Evolutionary conservation across 2,329 filamentous ascomycete genomes (phyloP).

Genomic region (Bretziella fagacearum): DNA sequence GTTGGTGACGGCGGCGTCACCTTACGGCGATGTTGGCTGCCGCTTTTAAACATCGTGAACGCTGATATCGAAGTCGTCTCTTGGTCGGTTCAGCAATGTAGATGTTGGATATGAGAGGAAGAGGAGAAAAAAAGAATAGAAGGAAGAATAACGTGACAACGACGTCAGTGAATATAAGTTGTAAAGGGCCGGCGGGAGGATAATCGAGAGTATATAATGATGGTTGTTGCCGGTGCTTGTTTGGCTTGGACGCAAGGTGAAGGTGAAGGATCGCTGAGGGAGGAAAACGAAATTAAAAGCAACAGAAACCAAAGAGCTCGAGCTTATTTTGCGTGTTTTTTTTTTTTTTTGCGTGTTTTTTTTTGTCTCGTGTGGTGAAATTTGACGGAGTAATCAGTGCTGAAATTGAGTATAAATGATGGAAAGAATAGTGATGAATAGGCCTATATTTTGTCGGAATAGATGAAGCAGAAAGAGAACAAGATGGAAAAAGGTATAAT

Average conservation of each 20-base stretch:
- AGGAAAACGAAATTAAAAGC: constrained; percentile 6
- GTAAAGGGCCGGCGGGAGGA: not conserved
- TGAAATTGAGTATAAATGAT: not conserved
- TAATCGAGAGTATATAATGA: too few relatives aligned
- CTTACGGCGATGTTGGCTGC: constrained; percentile 27
- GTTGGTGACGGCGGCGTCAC: constrained; percentile 43
- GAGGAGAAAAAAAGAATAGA: not conserved
- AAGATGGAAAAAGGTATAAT: constrained; percentile 1
- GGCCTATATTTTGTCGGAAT: not conserved
- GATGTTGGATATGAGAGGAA: not conserved
- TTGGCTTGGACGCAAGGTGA: not conserved
- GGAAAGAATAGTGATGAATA: too few relatives aligned
- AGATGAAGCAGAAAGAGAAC: not conserved
- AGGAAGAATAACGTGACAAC: not conserved
- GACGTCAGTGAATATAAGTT: constrained; percentile 2
- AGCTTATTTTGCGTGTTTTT: constrained; percentile 1
- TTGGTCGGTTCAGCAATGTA: not conserved
- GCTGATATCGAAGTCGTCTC: constrained; percentile 4
- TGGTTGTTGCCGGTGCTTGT: not conserved
- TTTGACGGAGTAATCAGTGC: not conserved
- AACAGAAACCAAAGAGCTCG: not conserved
- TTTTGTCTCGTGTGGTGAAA: constrained; percentile 1
- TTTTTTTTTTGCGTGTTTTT: not conserved
- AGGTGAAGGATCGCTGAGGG: not conserved
- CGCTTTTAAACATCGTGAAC: constrained; percentile 14